Evolutionary conservation across 2,329 filamentous ascomycete species (phyloP).

Genomic region (Aspergillus neotritici): DNA sequence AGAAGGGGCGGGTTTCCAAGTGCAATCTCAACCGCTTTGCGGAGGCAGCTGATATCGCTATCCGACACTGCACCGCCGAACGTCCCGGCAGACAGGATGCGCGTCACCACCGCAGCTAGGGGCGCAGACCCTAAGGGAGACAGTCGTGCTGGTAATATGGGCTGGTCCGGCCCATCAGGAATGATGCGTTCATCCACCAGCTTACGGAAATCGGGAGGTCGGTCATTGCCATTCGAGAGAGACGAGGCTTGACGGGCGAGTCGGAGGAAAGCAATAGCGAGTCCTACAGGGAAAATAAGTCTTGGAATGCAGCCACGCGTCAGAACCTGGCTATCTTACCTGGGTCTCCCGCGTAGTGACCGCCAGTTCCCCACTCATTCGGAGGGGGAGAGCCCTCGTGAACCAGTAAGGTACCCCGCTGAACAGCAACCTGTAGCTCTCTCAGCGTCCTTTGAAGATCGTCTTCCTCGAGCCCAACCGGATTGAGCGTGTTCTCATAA

Average conservation of each 20-base stretch:
- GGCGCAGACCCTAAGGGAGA: slow-evolving; percentile 32
- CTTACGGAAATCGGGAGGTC: slow-evolving; percentile 19
- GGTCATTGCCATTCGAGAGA: slow-evolving; percentile 11
- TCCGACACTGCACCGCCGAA: slow-evolving; percentile 14
- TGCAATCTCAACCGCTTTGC: slow-evolving; percentile 24
- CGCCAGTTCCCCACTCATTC: slow-evolving; percentile 20
- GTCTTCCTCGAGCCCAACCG: slow-evolving; percentile 13
- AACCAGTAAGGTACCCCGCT: slow-evolving; percentile 23
- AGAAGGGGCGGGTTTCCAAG: slow-evolving; percentile 25
- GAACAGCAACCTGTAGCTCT: slow-evolving; percentile 27
- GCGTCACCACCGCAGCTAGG: slow-evolving; percentile 19
- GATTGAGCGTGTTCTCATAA: slow-evolving; percentile 23
- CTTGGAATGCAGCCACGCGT: background rate
- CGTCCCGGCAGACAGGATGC: slow-evolving; percentile 19
- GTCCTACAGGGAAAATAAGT: slow-evolving; percentile 20
- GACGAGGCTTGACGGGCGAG: slow-evolving; percentile 30
- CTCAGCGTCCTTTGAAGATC: slow-evolving; percentile 17
- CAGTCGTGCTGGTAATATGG: slow-evolving; percentile 24
- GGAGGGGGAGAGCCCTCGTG: slow-evolving; percentile 18
- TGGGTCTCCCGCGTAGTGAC: slow-evolving; percentile 28
- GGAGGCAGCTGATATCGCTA: slow-evolving; percentile 27
- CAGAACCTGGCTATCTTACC: slow-evolving; percentile 18
- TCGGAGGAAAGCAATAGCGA: slow-evolving; percentile 35
- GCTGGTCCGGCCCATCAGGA: slow-evolving; percentile 18
- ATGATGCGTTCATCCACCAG: slow-evolving; percentile 27